Evolutionary conservation across 2,329 filamentous ascomycete genomes (phyloP), one percentile per base, ranked within the genome.

Genomic region (Gremmenia infestans): DNA sequence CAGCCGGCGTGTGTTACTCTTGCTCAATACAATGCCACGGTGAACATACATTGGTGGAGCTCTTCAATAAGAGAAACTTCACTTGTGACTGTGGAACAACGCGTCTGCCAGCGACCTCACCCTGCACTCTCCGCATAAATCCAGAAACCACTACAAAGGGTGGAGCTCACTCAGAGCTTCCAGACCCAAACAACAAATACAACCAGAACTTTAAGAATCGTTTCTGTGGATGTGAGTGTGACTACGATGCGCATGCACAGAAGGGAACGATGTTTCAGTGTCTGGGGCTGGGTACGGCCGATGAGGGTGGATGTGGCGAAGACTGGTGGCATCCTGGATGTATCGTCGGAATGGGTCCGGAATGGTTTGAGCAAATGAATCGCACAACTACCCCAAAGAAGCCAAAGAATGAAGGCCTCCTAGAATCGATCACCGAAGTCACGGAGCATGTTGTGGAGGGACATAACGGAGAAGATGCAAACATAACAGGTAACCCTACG

Each of bases 251-350:
- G 0, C 82, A 93, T 48, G 80, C 89, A 69, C 91, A 99, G 70
- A 95, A 93, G 65, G 93, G 93, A 0, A 97, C 92, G 40, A 99
- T 99, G 94, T 99, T 95, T 65, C 94, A 99, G 72, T 99, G 94
- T 69, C 72, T 97, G 2, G 93, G 93, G 0, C 76, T 97, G 0
- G 91, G 91, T 0, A 87, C 84, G 0, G 79, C 82, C 12, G 88
- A 93, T 63, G 86, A 87, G 1, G 92, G 92, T 15, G 93, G 92
- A 4, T 97, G 93, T 72, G 93, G 93, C 12, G 93, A 97, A 74
- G 93, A 97, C 69, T 97, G 93, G 93, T 97, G 91, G 80, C 93
- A 97, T 74, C 91, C 93, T 0, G 91, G 94, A 60, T 97, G 93
- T 69, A 76, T 97, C 7, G 83, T 96, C 49, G 92, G 92, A 5